These are phyloP conservation scores for Naganishia onofrii DNA, from an alignment of 768 basidiomycete species.

Conservation along the genomic window DNA sequence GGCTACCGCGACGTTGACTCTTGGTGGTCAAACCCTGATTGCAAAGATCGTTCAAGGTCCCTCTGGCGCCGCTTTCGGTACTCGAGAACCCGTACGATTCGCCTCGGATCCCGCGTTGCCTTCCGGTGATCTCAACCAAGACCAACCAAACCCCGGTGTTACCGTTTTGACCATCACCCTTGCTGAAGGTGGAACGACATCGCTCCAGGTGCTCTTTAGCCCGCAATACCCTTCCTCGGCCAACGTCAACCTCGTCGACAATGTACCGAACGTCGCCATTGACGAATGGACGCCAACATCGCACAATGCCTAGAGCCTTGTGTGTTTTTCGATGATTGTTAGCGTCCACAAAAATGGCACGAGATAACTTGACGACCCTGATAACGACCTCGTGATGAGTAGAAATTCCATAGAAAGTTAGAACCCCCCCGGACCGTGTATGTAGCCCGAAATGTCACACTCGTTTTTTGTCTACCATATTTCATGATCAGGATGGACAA, in stretches of 20 bases:
- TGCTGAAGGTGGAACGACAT: slow-evolving; percentile 68
- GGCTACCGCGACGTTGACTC: slow-evolving; percentile 68
- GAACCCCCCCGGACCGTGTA: background rate
- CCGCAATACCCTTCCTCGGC: slow-evolving; percentile 72
- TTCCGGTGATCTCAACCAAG: slow-evolving; percentile 52
- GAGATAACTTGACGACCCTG: slow-evolving; percentile 18
- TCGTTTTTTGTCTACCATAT: slow-evolving; percentile 1
- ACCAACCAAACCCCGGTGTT: slow-evolving; percentile 75
- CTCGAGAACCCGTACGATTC: slow-evolving; percentile 60
- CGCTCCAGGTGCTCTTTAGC: slow-evolving; percentile 79
- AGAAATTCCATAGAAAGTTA: slow-evolving; percentile 2
- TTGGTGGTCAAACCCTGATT: slow-evolving; percentile 67
- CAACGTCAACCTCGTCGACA: slow-evolving; percentile 64
- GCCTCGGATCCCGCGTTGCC: slow-evolving; percentile 65
- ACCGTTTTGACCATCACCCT: slow-evolving; percentile 70
- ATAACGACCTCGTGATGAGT: background rate
- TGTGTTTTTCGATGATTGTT: background rate
- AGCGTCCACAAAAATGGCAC: background rate
- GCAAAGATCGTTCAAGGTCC: slow-evolving; percentile 69
- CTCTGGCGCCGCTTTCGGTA: slow-evolving; percentile 65
- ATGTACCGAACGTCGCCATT: slow-evolving; percentile 64
- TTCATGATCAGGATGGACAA: slow-evolving; percentile 9
- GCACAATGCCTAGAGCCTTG: slow-evolving; percentile 57
- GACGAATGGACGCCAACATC: slow-evolving; percentile 74
- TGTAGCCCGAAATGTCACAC: background rate